Conservation (phyloP, 2,329 filamentous ascomycete species). For the Scedosporium dehoogii region DNA sequence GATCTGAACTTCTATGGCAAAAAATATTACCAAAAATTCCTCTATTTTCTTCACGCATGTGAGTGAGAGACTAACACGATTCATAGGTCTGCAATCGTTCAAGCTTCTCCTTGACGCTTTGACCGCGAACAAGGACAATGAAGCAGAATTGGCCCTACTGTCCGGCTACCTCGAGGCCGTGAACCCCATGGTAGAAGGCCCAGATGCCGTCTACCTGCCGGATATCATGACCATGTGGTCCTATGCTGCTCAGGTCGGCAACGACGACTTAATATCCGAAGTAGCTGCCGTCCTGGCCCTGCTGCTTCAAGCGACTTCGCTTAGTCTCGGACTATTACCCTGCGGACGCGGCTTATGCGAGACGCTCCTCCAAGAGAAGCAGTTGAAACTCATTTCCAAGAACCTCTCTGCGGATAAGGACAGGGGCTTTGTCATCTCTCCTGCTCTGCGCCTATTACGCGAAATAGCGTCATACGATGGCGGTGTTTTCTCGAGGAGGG, state of each 20-base stretch:
- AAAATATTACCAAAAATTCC: too few species aligned
- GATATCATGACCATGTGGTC: slow-evolving; percentile 86
- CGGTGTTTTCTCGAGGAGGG: slow-evolving; percentile 63
- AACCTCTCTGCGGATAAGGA: slow-evolving; percentile 70
- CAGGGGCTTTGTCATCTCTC: slow-evolving; percentile 83
- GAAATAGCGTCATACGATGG: slow-evolving; percentile 83
- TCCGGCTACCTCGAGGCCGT: slow-evolving; percentile 47
- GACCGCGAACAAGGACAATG: slow-evolving; percentile 35
- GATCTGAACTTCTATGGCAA: not conserved
- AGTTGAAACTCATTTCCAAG: slow-evolving; percentile 69
- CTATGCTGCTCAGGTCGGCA: slow-evolving; percentile 68
- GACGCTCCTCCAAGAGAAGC: slow-evolving; percentile 68
- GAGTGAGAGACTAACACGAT: not conserved
- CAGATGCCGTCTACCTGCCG: slow-evolving; percentile 52
- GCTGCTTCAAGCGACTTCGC: slow-evolving; percentile 68
- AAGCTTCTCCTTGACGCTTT: slow-evolving; percentile 63
- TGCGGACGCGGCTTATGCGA: slow-evolving; percentile 72
- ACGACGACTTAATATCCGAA: slow-evolving; percentile 71
- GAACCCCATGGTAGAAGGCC: slow-evolving; percentile 33
- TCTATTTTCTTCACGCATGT: not conserved
- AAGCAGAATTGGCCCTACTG: slow-evolving; percentile 50
- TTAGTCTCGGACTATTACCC: slow-evolving; percentile 61
- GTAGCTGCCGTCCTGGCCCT: slow-evolving; percentile 74
- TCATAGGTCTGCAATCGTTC: slow-evolving; percentile 54
- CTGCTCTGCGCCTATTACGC: slow-evolving; percentile 73